These are phyloP conservation scores for Parmelia sp. DNA, from an alignment of 495 filamentous ascomycete genomes.

Conservation along the genomic window DNA sequence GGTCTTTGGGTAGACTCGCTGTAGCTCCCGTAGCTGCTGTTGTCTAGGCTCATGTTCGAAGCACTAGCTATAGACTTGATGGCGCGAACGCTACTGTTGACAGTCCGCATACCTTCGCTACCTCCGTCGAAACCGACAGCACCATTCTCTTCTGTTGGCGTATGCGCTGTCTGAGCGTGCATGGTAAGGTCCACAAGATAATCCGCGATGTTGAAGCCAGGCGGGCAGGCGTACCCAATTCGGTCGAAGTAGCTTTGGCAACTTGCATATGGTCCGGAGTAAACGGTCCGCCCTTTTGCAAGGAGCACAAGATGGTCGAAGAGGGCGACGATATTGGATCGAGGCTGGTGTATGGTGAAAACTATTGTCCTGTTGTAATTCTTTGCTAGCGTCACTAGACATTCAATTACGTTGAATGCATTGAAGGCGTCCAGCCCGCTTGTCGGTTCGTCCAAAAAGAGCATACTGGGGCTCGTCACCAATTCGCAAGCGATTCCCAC, in stretches of 20 bases:
- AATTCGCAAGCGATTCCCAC: conserved; percentile 97
- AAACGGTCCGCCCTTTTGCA: conserved; percentile 83
- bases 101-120: conserved; percentile 52
- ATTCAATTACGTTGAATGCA: conserved; percentile 95
- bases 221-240: conserved; percentile 84
- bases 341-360: conserved; percentile 98
- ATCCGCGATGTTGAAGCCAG: conserved; percentile 97
- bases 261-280: conserved; percentile 80
- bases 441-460: conserved; percentile 95
- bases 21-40: conserved; percentile 48
- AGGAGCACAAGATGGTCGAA: conserved; percentile 91
- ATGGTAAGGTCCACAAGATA: conserved; percentile 96
- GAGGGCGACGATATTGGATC: conserved; percentile 98
- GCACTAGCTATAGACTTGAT: conserved; percentile 85
- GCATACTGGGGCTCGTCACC: conserved; percentile 93
- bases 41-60: conserved; percentile 58
- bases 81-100: conserved; percentile 83
- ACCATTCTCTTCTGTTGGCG: conserved; percentile 53
- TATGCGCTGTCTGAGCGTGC: conserved; percentile 64
- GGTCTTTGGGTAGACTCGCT: conserved; percentile 57
- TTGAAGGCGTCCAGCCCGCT: conserved; percentile 94
- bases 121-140: conserved; percentile 36
- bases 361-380: conserved; percentile 94
- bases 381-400: conserved; percentile 88
- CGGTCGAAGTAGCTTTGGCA: conserved; percentile 92